Evolutionary conservation across 202 grass and related monocot species (phyloP).

Genomic region (Setaria italica): DNA sequence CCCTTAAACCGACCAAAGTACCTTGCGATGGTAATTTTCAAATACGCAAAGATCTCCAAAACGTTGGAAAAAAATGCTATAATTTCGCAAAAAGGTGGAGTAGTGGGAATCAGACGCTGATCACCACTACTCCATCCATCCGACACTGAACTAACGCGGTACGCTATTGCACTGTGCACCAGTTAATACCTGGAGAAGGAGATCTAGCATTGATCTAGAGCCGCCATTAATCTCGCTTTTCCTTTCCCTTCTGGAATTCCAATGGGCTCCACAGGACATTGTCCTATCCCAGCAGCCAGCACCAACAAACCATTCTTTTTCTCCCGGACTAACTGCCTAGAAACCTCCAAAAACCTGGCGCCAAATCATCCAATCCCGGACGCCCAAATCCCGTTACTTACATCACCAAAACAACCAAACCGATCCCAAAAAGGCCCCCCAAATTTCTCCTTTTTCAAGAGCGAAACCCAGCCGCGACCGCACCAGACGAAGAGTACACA

Average conservation of each 20-base stretch:
- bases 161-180: not conserved
- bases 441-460: not conserved
- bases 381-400: constrained; percentile 35
- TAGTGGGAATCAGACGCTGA: not conserved
- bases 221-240: constrained; percentile 5
- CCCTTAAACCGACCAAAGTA: no score
- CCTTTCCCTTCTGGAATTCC: not conserved
- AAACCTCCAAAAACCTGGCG: constrained; percentile 29
- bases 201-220: not conserved
- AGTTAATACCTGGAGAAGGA: constrained; percentile 7
- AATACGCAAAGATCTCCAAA: no score
- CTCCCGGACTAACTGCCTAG: not conserved
- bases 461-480: not conserved
- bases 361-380: constrained; percentile 29
- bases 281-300: no score
- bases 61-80: no score
- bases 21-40: no score
- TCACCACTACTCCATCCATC: not conserved
- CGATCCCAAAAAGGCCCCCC: not conserved
- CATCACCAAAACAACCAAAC: constrained; percentile 43
- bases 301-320: not conserved
- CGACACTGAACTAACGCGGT: not conserved
- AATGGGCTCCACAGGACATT: not conserved
- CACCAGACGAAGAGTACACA: not conserved
- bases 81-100: no score